A percentile compares a stretch with the other conserved stretches of the same genome.
These are phyloP conservation scores for Saccharomycopsis vini DNA, from an alignment of 805 yeast species.

Conservation along the genomic window DNA sequence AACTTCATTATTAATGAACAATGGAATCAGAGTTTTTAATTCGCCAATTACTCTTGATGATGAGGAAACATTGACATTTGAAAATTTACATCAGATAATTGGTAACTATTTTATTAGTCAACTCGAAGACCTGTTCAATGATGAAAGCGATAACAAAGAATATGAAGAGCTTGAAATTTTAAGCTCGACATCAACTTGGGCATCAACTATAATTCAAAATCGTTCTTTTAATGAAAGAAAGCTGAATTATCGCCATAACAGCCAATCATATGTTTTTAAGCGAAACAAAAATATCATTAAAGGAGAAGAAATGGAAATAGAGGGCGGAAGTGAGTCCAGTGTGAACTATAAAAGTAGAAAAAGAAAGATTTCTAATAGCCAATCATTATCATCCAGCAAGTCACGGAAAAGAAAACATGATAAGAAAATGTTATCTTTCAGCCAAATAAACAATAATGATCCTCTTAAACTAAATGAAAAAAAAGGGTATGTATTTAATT, in stretches of 20 bases:
- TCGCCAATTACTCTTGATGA: constrained; percentile 12
- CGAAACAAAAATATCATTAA: too few relatives aligned
- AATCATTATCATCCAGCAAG: neutral
- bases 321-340: neutral
- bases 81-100: constrained; percentile 6
- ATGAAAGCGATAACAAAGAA: constrained; percentile 1
- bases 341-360: neutral
- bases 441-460: constrained; percentile 13
- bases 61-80: constrained; percentile 5
- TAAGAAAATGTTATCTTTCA: constrained; percentile 9
- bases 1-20: constrained; percentile 11
- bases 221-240: neutral
- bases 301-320: too few relatives aligned
- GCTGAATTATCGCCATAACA: neutral
- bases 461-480: constrained; percentile 14
- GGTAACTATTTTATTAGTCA: constrained; percentile 7
- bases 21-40: constrained; percentile 11
- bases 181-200: constrained; percentile 17
- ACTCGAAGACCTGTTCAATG: constrained; percentile 1
- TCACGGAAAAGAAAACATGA: constrained; percentile 9
- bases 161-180: constrained; percentile 3
- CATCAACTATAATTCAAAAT: constrained; percentile 17
- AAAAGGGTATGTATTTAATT: constrained; percentile 6
- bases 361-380: constrained; percentile 3
- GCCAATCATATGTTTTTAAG: neutral